These are phyloP conservation scores for Dispira simplex DNA, from an alignment of 192 early-diverging fungal species.

Conservation along the genomic window DNA sequence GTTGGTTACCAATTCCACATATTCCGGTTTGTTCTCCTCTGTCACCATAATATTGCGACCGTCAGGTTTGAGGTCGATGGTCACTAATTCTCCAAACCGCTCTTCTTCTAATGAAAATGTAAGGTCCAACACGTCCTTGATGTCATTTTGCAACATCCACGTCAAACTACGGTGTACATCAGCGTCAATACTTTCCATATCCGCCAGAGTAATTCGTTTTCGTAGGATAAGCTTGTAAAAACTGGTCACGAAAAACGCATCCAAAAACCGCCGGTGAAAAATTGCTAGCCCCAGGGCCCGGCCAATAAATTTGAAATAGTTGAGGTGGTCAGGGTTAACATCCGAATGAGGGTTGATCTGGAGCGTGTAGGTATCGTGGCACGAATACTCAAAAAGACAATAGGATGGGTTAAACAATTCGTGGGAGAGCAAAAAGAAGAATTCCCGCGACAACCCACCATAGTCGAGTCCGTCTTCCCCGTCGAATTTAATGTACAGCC, in stretches of 20 bases:
- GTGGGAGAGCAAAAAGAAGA: conserved; percentile 94
- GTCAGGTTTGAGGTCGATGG: conserved; percentile 75
- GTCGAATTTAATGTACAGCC: conserved; percentile 97
- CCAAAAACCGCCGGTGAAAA: conserved; percentile 94
- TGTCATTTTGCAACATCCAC: conserved; percentile 93
- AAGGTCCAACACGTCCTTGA: conserved; percentile 69
- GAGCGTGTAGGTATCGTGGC: conserved; percentile 95
- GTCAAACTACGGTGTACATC: conserved; percentile 79
- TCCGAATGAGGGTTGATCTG: conserved; percentile 94
- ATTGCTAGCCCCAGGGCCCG: conserved; percentile 91
- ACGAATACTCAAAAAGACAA: conserved; percentile 94
- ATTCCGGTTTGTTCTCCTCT: conserved; percentile 94
- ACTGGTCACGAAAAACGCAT: conserved; percentile 88
- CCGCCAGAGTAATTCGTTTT: conserved; percentile 74
- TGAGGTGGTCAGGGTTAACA: conserved; percentile 94
- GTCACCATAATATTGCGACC: conserved; percentile 88
- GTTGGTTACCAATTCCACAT: conserved; percentile 77
- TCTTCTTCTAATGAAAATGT: conserved; percentile 93
- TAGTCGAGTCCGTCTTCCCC: conserved; percentile 98
- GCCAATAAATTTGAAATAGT: conserved; percentile 97
- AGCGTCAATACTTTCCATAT: conserved; percentile 92
- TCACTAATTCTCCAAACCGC: conserved; percentile 76
- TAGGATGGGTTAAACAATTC: conserved; percentile 99
- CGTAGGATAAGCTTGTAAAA: conserved; percentile 95
- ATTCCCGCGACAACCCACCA: conserved; percentile 93